Percentiles rank a stretch among this genome's conserved stretches.
Evolutionary conservation across 2,329 filamentous ascomycete species (phyloP).

Genomic region (Ascochyta pisi): DNA sequence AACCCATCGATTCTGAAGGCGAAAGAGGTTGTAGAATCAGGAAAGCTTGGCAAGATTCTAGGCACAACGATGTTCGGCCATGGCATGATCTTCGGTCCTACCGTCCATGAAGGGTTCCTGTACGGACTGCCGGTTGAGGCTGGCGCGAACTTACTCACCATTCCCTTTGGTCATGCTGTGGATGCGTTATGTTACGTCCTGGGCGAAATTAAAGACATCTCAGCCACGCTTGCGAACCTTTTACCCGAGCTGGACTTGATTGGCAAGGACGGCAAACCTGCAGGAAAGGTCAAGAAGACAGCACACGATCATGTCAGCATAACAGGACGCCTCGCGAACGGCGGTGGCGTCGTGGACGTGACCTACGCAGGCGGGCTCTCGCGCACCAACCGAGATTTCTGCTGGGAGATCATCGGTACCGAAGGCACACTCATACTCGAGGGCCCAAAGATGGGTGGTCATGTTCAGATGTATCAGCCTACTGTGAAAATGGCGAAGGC

Average conservation of each 20-base stretch:
- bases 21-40: constrained; percentile 52
- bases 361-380: constrained; percentile 31
- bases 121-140: constrained; percentile 60
- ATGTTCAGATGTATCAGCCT: constrained; percentile 55
- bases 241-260: constrained; percentile 29
- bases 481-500: constrained; percentile 39
- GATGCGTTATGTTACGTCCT: constrained; percentile 42
- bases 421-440: constrained; percentile 45
- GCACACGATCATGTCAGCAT: constrained; percentile 39
- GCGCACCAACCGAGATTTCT: constrained; percentile 35
- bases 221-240: constrained; percentile 35
- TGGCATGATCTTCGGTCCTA: constrained; percentile 31
- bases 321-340: constrained; percentile 27
- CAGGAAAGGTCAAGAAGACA: constrained; percentile 31
- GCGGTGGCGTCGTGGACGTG: constrained; percentile 34
- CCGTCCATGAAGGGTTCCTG: constrained; percentile 34
- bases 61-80: constrained; percentile 43
- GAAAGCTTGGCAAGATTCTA: constrained; percentile 54
- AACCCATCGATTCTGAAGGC: constrained; percentile 51
- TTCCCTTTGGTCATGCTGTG: constrained; percentile 49
- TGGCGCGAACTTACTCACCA: constrained; percentile 53
- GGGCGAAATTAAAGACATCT: constrained; percentile 36
- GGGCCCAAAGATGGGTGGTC: constrained; percentile 28
- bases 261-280: constrained; percentile 26
- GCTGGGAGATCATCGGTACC: constrained; percentile 50